Evolutionary conservation across 768 basidiomycete genomes (phyloP), one percentile per base, ranked within the genome.

Genomic region (Lactarius quietus): DNA sequence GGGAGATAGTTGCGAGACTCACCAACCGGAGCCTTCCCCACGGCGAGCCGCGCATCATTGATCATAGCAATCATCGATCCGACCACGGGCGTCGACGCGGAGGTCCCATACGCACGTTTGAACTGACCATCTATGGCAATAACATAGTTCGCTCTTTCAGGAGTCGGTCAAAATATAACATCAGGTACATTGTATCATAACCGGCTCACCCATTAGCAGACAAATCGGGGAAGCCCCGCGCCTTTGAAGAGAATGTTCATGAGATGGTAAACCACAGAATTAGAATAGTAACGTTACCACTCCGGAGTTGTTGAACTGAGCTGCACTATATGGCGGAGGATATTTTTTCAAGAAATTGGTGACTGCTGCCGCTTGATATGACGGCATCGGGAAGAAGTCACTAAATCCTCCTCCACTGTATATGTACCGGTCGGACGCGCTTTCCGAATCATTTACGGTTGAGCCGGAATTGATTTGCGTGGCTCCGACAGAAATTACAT

Each of bases 401-500:
- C 75, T 76, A 74, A 79, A 80, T 5, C 79, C 79, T 12, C 79
- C 79, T 15, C 79, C 77, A 39, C 73, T 74, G 74, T 69, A 74
- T 70, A 78, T 76, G 53, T 75, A 72, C 38, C 38, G 72, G 53
- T 75, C 72, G 73, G 74, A 77, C 6, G 78, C 78, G 57, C 73
- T 72, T 64, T 79, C 78, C 0, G 77, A 75, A 20, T 77, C 74
- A 26, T 68, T 65, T 20, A 78, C 71, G 38, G 74, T 74, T 28
- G 72, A 64, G 35, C 70, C 70, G 0, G 76, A 75, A 29, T 74
- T 74, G 29, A 79, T 67, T 65, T 78, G 77, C 10, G 79, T 79
- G 26, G 76, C 72, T 38, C 80, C 76, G 64, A 79, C 74, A 20
- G 70, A 60, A 23, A 71, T 76, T 31, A 83, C 70, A 64, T 74